Conservation (phyloP, 2,329 filamentous ascomycete species). For the Intubia oerlemansii region DNA sequence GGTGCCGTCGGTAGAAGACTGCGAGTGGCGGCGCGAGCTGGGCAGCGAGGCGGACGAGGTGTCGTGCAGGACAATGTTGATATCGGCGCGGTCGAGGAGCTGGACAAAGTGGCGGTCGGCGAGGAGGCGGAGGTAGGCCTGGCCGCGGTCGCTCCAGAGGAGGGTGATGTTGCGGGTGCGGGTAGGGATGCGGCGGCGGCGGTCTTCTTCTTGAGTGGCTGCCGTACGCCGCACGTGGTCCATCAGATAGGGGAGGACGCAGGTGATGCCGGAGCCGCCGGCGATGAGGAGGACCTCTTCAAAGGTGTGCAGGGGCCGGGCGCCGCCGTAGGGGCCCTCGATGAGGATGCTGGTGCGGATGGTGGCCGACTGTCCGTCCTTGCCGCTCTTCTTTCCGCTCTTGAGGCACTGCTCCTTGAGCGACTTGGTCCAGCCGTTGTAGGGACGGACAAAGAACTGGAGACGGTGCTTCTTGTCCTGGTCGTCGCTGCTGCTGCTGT, state of each 20-base stretch:
- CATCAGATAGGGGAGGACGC: conserved; percentile 6
- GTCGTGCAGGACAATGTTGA: conserved; percentile 2
- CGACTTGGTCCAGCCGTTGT: conserved; percentile 8
- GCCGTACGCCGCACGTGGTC: conserved; percentile 6
- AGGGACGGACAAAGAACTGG: conserved; percentile 7
- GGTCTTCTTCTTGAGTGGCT: not conserved
- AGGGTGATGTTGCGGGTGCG: conserved; percentile 6
- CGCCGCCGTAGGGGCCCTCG: conserved; percentile 9
- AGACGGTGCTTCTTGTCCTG: conserved; percentile 4
- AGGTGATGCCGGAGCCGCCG: conserved; percentile 8
- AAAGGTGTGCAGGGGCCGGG: conserved; percentile 6
- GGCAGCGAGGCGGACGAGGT: not conserved
- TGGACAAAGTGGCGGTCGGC: conserved; percentile 1
- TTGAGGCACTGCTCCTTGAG: conserved; percentile 5
- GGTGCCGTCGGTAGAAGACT: conserved; percentile 2
- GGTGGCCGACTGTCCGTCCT: conserved; percentile 1
- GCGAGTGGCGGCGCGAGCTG: not conserved
- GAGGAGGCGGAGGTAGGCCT: conserved; percentile 3
- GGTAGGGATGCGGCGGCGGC: conserved; percentile 3
- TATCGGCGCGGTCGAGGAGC: conserved; percentile 3
- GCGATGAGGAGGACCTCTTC: conserved; percentile 8
- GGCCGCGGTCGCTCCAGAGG: conserved; percentile 7
- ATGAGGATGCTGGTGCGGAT: conserved; percentile 3
- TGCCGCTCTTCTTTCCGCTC: too few relatives aligned
- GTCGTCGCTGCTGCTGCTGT: too few relatives aligned